Percentiles rank a stretch among this genome's conserved stretches.
Conservation (phyloP, 1,284 basidiomycete genomes). For the Rhodotorula sp. region DNA sequence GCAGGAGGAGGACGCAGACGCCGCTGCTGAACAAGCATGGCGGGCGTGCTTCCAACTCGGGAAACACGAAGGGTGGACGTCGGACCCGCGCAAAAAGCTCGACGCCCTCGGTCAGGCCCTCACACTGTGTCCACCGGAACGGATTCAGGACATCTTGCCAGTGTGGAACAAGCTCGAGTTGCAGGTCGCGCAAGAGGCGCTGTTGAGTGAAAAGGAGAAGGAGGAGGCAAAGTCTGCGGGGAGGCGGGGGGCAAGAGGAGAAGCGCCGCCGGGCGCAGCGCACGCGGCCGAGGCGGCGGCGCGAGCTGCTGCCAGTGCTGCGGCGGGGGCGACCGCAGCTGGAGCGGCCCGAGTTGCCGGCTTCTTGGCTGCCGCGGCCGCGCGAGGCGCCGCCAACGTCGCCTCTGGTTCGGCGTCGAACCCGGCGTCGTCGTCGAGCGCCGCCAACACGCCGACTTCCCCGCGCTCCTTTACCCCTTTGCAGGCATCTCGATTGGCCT, state of each 20-base stretch:
- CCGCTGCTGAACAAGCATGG: conserved; percentile 80
- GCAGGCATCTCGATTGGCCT: neutral
- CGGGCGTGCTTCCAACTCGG: conserved; percentile 81
- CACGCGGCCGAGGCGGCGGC: conserved; percentile 8
- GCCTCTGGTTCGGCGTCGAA: neutral
- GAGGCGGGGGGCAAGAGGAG: neutral
- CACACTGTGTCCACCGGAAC: conserved; percentile 79
- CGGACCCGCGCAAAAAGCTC: conserved; percentile 52
- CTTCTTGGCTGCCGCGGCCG: conserved; percentile 24
- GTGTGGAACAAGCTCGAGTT: conserved; percentile 63
- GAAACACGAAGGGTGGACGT: conserved; percentile 69
- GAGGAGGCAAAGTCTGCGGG: neutral
- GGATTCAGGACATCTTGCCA: conserved; percentile 67
- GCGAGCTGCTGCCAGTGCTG: conserved; percentile 15
- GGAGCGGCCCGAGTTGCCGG: conserved; percentile 24
- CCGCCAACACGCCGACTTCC: neutral
- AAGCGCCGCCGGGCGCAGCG: neutral
- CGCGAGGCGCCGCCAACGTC: neutral
- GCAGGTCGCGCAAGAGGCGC: conserved; percentile 14
- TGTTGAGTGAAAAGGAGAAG: conserved; percentile 7
- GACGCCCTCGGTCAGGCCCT: conserved; percentile 74
- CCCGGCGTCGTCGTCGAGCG: neutral
- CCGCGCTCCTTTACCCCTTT: neutral
- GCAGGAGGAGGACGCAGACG: conserved; percentile 46
- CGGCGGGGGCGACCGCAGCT: neutral